Percentiles rank a stretch among this genome's conserved stretches.
phyloP scores from a whole-genome alignment of 768 basidiomycete species.

The Amanita molliuscula region DNA sequence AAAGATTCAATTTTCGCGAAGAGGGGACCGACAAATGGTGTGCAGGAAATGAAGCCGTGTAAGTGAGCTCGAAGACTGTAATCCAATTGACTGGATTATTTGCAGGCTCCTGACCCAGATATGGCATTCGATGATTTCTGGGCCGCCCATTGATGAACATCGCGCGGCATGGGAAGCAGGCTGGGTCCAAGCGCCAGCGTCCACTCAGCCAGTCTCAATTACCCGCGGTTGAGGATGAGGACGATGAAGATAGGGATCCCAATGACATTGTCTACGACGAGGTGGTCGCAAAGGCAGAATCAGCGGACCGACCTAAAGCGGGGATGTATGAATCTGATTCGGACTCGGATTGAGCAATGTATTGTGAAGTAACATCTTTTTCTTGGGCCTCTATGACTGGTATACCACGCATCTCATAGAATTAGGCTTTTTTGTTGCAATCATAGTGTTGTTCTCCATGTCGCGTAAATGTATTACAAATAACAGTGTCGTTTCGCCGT shows the following conservation, averaged over 20 bases:
- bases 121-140: constrained; percentile 38
- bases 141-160: constrained; percentile 36
- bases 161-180: constrained; percentile 11
- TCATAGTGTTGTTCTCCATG: not conserved
- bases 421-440: not conserved
- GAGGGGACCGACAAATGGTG: constrained; percentile 24
- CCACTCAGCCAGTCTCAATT: not conserved
- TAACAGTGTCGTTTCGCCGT: not conserved
- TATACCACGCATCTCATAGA: not conserved
- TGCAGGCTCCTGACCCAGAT: constrained; percentile 29
- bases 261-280: constrained; percentile 14
- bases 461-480: not conserved
- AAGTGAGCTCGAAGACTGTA: constrained; percentile 11
- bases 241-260: constrained; percentile 23
- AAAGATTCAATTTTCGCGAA: constrained; percentile 20
- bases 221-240: constrained; percentile 8
- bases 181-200: not conserved
- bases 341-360: not conserved
- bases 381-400: not conserved
- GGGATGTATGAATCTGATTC: constrained; percentile 5
- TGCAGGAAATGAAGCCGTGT: constrained; percentile 45
- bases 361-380: not conserved
- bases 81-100: not conserved
- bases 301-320: not conserved
- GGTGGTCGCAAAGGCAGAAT: not conserved